These are phyloP conservation scores for Kalanchoe fedtschenkoi DNA, from an alignment of 164 flowering plant genomes.

Conservation along the genomic window DNA sequence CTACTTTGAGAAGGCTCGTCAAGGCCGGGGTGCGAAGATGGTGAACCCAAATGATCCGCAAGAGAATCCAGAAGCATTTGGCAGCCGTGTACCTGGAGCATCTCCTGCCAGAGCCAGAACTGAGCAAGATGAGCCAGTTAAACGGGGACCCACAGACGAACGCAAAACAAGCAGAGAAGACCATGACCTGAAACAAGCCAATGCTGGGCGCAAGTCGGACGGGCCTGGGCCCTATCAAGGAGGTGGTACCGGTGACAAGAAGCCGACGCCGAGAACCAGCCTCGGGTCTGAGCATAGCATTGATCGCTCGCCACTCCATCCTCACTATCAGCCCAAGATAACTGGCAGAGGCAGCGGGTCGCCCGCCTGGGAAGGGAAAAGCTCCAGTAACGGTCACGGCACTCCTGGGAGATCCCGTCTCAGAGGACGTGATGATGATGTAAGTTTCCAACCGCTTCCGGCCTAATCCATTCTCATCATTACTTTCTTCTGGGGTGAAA, in stretches of 20 bases:
- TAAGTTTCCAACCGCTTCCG: conserved; percentile 14
- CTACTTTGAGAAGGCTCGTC: conserved; percentile 74
- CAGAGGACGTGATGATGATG: conserved; percentile 28
- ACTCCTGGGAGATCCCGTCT: conserved; percentile 39
- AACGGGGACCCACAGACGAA: conserved; percentile 8
- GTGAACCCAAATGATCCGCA: conserved; percentile 80
- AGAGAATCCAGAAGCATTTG: conserved; percentile 38
- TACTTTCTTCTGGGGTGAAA: background rate
- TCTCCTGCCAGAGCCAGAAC: conserved; percentile 16
- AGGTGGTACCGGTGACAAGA: conserved; percentile 19
- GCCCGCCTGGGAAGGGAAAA: conserved; percentile 39
- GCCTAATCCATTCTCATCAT: too few relatives aligned
- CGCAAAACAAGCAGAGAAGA: conserved; percentile 34
- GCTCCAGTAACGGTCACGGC: conserved; percentile 22
- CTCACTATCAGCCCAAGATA: conserved; percentile 24
- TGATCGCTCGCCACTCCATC: conserved; percentile 43
- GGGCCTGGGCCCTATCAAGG: conserved; percentile 17
- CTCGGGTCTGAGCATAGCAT: conserved; percentile 36
- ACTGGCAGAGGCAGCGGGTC: conserved; percentile 26
- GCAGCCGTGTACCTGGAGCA: conserved; percentile 19
- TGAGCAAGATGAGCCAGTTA: conserved; percentile 19
- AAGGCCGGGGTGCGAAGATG: conserved; percentile 49
- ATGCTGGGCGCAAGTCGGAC: conserved; percentile 17
- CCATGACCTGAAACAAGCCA: conserved; percentile 18
- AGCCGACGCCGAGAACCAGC: conserved; percentile 18